Evolutionary conservation across 2,329 filamentous ascomycete genomes (phyloP), one percentile per base, ranked within the genome.

Genomic region (Scortechinia acanthostroma): DNA sequence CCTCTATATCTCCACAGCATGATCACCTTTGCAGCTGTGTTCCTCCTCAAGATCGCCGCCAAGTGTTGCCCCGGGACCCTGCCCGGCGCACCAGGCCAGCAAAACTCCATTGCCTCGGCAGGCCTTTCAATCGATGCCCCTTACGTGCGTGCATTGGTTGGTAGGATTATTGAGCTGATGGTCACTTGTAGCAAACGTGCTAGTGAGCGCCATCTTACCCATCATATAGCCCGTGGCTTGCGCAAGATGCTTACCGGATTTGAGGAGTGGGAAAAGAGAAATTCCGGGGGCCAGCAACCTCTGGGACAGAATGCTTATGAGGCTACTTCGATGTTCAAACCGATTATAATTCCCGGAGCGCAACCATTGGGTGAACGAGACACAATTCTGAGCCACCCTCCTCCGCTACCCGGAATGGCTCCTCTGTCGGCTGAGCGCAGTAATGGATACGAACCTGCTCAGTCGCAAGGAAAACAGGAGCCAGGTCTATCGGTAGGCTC

Each of bases 161-260:
- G 55, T 13, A 55, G 54, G 21, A 56, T 62, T 16, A 54, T 63
- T 42, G 59, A 63, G 23, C 45, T 65, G 48, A 65, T 65, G 62
- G 54, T 64, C 2, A 58, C 58, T 2, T 62, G 59, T 45, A 64
- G 61, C 47, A 55, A 58, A 47, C 55, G 61, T 13, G 62, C 62
- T 19, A 64, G 61, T 37, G 60, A 64, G 48, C 60, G 61, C n/a
- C 62, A 65, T 49, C 53, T 64, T 15, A 63, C 59, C 44, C 61
- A 64, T 42, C 61, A 64, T 45, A 64, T 65, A 35, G 60, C 62
- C 4, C 59, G 61, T 35, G 62, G 61, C 15, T 45, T 65, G 21
- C 53, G 53, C 37, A 65, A 63, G 49, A 65, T 65, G 62, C 56
- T 65, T 19, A 57, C 58, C 10, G 62, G 61, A 4, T 52, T 64